Evolutionary conservation across 495 filamentous ascomycete species (phyloP).

Genomic region (Podospora pseudoanserina): DNA sequence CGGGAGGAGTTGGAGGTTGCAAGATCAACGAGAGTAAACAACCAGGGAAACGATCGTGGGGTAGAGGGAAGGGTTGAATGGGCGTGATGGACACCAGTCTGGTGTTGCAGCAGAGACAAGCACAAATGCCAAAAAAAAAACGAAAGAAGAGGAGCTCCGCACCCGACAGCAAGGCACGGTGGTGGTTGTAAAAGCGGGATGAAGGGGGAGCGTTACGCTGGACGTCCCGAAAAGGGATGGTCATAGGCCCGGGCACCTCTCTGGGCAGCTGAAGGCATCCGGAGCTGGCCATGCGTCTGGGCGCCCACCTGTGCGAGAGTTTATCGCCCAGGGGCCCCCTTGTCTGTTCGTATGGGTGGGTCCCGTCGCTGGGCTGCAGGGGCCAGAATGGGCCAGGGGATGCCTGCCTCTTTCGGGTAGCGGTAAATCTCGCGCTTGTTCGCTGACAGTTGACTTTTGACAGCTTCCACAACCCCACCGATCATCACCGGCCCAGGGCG

Average conservation of each 20-base stretch:
- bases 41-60: neutral
- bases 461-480: neutral
- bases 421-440: neutral
- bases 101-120: neutral
- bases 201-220: conserved; percentile 2
- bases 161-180: neutral
- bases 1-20: neutral
- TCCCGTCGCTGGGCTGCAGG: neutral
- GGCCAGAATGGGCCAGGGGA: neutral
- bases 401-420: neutral
- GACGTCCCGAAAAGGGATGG: conserved; percentile 2
- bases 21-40: neutral
- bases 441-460: neutral
- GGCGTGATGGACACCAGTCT: neutral
- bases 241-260: neutral
- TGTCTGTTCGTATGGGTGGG: neutral
- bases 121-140: neutral
- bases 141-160: neutral
- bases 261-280: conserved; percentile 1
- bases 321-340: neutral
- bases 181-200: neutral
- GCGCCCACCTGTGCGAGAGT: neutral
- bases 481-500: neutral
- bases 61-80: neutral
- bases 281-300: neutral